Base-by-base conservation (phyloP, 768 basidiomycete genomes). In the Hypsizygus marmoreus region DNA sequence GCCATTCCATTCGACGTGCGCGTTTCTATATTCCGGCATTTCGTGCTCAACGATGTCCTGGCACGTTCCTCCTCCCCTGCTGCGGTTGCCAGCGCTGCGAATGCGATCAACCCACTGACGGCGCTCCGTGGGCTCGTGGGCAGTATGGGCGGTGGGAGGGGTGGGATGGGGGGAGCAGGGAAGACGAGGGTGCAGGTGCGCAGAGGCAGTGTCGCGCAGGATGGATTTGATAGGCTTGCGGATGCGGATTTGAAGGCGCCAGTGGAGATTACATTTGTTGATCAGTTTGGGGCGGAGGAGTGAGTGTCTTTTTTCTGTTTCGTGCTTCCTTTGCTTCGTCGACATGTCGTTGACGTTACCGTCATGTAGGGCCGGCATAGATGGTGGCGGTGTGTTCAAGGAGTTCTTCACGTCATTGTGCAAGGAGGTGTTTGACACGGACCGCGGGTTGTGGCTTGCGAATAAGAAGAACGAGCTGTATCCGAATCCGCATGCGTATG, bases 311-410 rank as follows among this genome's bases (percentile, higher is more conserved):
- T 22, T 36, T 14, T 19, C 32, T 28, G 31, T 37, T 34, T 36
- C 5, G 12, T 31, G 6, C 30, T 6, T 35, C 31, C 25, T 25
- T 11, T 4, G 19, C 20, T 25, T 4, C 22, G 2, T 14, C 12
- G 11, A 31, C 14, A 17, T 29, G 17, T n/a, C 25, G 34, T 12
- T 43, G 34, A 16, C 5, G 32, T 17, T 49, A 4, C 28, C 23
- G 19, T 26, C 59, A n/a, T 44, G 22, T 49, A 90, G 88, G 63
- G 84, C 86, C 13, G 95, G 95, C 0, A 95, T 98, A 24, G 95
- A 97, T 53, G 95, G 95, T 2, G 95, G 97, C 2, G 97, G 97
- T 0, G 85, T 98, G 4, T 98, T 97, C 75, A 99, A 98, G 63
- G 97, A 98, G 64, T 97, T 98, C 56, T 80, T 98, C 58, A 99